Evolutionary conservation across 768 basidiomycete species (phyloP).

Genomic region (Exsudoporus frostii): DNA sequence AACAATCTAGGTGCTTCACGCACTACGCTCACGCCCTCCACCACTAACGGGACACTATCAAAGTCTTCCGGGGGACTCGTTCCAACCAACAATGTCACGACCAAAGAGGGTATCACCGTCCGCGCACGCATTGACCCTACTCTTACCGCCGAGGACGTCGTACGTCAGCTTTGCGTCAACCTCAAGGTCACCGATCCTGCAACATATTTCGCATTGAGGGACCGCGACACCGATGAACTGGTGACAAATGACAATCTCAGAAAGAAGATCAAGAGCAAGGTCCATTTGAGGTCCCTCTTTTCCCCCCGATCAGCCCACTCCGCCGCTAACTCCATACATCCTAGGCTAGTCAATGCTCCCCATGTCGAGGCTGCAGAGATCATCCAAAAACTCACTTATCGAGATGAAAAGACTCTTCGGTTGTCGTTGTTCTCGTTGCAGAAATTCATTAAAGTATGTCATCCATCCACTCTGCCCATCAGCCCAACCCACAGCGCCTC

Average conservation of each 20-base stretch:
- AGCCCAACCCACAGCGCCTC: neutral
- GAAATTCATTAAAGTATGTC: constrained; percentile 68
- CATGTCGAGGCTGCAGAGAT: constrained; percentile 76
- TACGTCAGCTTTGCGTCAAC: constrained; percentile 78
- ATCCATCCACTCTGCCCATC: neutral
- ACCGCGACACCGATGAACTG: constrained; percentile 71
- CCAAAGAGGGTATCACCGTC: constrained; percentile 68
- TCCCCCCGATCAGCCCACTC: neutral
- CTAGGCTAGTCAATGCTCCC: constrained; percentile 77
- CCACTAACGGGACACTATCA: constrained; percentile 33
- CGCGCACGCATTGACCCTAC: constrained; percentile 84
- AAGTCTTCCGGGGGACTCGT: constrained; percentile 51
- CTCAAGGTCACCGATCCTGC: constrained; percentile 75
- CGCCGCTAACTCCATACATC: neutral
- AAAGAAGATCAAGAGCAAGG: constrained; percentile 76
- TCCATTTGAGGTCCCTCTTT: constrained; percentile 65
- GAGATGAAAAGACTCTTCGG: constrained; percentile 59
- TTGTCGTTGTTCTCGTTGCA: constrained; percentile 76
- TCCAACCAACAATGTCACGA: constrained; percentile 83
- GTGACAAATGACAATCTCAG: constrained; percentile 86
- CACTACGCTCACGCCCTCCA: constrained; percentile 25
- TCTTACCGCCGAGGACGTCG: constrained; percentile 79
- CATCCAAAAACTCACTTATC: constrained; percentile 59
- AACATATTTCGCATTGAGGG: constrained; percentile 71
- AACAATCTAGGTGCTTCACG: constrained; percentile 32